A percentile compares a stretch with the other conserved stretches of the same genome.
Evolutionary conservation across 805 yeast genomes (phyloP).

Genomic region (Torulaspora franciscae): DNA sequence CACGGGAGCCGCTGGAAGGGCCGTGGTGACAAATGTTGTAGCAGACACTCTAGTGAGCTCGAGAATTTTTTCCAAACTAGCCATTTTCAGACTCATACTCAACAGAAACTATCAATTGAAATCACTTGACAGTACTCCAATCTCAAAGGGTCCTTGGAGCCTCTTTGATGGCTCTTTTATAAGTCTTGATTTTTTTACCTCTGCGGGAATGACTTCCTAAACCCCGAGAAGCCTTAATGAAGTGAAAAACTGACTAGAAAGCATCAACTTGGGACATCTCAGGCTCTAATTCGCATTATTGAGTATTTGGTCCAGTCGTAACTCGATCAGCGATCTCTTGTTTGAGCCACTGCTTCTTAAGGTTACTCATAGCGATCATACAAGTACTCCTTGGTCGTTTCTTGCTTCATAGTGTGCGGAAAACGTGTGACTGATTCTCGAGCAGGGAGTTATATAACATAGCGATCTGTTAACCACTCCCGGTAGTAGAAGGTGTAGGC

Average conservation of each 20-base stretch:
- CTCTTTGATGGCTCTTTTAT: background rate
- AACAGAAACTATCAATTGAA: background rate
- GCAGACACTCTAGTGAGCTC: constrained; percentile 19
- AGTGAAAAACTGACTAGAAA: background rate
- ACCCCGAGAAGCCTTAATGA: background rate
- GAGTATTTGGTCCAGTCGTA: too few species aligned
- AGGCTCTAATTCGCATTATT: too few species aligned
- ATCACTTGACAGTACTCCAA: background rate
- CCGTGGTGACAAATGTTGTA: constrained; percentile 23
- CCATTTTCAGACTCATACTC: constrained; percentile 7
- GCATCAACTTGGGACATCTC: background rate
- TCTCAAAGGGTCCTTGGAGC: background rate
- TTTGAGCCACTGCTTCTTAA: too few species aligned
- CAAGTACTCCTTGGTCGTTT: background rate
- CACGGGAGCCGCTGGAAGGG: constrained; percentile 38
- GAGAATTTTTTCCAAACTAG: constrained; percentile 21
- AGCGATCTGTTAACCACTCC: too few species aligned
- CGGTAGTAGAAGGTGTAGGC: background rate
- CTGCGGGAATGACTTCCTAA: background rate
- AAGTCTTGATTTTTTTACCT: background rate
- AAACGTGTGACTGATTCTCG: background rate
- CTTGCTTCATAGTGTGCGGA: background rate
- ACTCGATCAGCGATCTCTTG: too few species aligned
- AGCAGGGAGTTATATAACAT: background rate
- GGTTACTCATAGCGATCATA: background rate